phyloP scores from a whole-genome alignment of 2,329 filamentous ascomycete genomes.

The Lecanicillium sp. region DNA sequence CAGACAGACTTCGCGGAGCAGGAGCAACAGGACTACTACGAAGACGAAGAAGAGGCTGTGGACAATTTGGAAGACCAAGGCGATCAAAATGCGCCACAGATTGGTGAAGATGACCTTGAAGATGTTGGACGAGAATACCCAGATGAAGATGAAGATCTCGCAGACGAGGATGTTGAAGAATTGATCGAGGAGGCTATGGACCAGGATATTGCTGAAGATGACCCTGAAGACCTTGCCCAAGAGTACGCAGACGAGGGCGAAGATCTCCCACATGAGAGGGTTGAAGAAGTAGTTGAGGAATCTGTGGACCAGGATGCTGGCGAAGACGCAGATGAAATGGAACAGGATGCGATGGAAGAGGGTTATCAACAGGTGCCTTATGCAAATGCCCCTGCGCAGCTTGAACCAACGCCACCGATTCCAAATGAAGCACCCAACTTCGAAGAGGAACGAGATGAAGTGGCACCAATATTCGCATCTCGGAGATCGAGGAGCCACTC shows the following conservation, averaged over 20 bases:
- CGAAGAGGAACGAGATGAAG: background rate
- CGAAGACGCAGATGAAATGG: constrained; percentile 7
- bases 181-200: background rate
- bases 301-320: constrained; percentile 6
- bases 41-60: constrained; percentile 6
- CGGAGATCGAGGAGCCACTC: background rate
- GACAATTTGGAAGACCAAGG: background rate
- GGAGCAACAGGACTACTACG: background rate
- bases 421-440: background rate
- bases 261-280: background rate
- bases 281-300: constrained; percentile 1
- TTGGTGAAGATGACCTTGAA: background rate
- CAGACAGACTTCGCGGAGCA: background rate
- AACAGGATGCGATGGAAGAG: constrained; percentile 10
- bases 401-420: background rate
- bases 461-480: background rate
- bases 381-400: constrained; percentile 1
- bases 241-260: background rate
- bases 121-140: background rate
- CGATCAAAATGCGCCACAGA: background rate
- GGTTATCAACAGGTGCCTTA: constrained; percentile 9
- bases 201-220: background rate
- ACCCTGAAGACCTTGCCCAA: background rate
- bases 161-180: background rate
- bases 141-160: background rate